phyloP scores from a whole-genome alignment of 768 basidiomycete genomes.

The Boletus bicolor region DNA sequence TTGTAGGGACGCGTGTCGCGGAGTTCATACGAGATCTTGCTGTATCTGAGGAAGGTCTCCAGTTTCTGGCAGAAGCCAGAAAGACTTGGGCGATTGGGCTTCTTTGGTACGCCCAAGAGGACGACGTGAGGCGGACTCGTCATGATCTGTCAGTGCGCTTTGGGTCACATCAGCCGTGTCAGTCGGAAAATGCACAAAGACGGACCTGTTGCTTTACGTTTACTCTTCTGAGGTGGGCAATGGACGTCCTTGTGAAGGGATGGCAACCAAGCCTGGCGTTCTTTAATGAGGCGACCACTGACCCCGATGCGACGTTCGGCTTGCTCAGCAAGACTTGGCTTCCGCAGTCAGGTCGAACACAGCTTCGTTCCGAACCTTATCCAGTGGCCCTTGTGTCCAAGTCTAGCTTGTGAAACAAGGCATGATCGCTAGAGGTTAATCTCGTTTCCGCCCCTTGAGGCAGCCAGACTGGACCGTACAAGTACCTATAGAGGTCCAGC shows the following conservation, averaged over 20 bases:
- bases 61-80: constrained; percentile 36
- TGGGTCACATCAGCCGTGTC: background rate
- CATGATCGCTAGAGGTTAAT: background rate
- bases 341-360: background rate
- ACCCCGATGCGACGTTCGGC: background rate
- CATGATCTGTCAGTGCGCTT: constrained; percentile 8
- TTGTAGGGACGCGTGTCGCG: constrained; percentile 23
- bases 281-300: background rate
- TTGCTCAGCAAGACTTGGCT: background rate
- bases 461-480: too few relatives aligned
- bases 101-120: constrained; percentile 27
- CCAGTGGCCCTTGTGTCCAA: background rate
- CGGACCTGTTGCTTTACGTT: background rate
- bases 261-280: background rate
- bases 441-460: background rate
- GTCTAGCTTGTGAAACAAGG: background rate
- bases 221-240: background rate
- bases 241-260: background rate
- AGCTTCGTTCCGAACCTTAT: background rate
- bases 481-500: background rate
- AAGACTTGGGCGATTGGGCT: constrained; percentile 16
- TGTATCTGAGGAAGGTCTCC: constrained; percentile 30
- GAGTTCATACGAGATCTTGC: constrained; percentile 27
- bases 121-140: constrained; percentile 21
- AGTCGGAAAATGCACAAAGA: background rate